Evolutionary conservation across 139 green algal genomes (phyloP).

Genomic region (Bryopsis sp.): DNA sequence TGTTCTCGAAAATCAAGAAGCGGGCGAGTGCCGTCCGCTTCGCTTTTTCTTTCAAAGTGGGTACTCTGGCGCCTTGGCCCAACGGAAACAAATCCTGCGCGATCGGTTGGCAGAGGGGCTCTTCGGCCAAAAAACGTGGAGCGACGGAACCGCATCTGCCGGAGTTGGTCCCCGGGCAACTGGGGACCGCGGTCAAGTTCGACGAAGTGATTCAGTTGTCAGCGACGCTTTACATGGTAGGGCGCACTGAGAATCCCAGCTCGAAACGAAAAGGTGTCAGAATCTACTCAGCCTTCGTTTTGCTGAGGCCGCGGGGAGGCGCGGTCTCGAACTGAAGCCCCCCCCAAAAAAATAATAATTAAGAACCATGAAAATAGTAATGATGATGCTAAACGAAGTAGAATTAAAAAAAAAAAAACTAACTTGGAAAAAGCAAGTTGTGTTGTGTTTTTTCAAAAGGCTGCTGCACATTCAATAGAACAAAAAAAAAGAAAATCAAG

Average conservation of each 20-base stretch:
- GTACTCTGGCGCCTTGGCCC: slow-evolving; percentile 46
- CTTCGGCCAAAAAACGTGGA: slow-evolving; percentile 38
- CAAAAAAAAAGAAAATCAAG: too few species aligned
- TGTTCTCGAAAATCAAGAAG: too few species aligned
- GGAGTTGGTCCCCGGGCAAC: slow-evolving; percentile 24
- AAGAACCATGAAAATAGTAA: too few species aligned
- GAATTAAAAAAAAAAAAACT: too few species aligned
- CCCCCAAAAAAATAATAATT: too few species aligned
- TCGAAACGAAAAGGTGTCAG: background rate
- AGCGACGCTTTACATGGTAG: slow-evolving; percentile 50
- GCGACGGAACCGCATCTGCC: slow-evolving; percentile 35
- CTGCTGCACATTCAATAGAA: too few species aligned
- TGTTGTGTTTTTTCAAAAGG: too few species aligned
- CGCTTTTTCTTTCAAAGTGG: slow-evolving; percentile 35
- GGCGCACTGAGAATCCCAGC: background rate
- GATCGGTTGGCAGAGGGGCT: slow-evolving; percentile 44
- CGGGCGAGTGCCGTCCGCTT: slow-evolving; percentile 40
- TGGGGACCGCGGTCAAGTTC: slow-evolving; percentile 41
- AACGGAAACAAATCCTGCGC: slow-evolving; percentile 29
- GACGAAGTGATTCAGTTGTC: slow-evolving; percentile 46
- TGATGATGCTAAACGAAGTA: too few species aligned
- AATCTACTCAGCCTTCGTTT: too few species aligned
- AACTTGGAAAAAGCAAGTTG: too few species aligned
- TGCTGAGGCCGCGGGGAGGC: too few species aligned
- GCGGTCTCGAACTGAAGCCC: too few species aligned